Conservation (phyloP, 208 protist genomes). For the Leishmania major region DNA sequence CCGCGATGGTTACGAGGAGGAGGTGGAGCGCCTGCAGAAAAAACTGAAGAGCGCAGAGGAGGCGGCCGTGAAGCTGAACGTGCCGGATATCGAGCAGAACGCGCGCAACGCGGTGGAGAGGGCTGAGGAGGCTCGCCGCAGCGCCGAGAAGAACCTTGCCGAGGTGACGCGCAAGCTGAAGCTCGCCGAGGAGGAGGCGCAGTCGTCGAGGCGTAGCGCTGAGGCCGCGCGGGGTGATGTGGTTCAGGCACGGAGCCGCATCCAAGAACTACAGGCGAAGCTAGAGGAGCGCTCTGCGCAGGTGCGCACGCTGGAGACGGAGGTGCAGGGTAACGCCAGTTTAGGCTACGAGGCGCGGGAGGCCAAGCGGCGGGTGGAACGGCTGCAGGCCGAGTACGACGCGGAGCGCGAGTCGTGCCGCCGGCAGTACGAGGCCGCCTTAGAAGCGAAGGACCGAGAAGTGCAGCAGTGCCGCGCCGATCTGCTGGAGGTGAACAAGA, state of each 20-base stretch:
- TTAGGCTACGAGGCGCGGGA: conserved; percentile 47
- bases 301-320: conserved; percentile 38
- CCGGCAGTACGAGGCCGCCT: conserved; percentile 32
- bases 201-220: conserved; percentile 22
- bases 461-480: conserved; percentile 48
- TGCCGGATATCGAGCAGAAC: conserved; percentile 37
- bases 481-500: conserved; percentile 41
- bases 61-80: conserved; percentile 24
- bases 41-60: conserved; percentile 39
- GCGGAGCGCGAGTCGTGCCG: conserved; percentile 52
- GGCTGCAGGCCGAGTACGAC: conserved; percentile 41
- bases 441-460: conserved; percentile 57
- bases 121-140: conserved; percentile 45
- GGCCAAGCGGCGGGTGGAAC: conserved; percentile 40
- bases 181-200: conserved; percentile 42
- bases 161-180: conserved; percentile 39
- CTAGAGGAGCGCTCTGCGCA: conserved; percentile 39
- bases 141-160: conserved; percentile 38
- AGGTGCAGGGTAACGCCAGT: conserved; percentile 34
- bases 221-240: conserved; percentile 40
- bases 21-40: conserved; percentile 41
- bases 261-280: conserved; percentile 37
- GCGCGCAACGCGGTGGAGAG: conserved; percentile 36
- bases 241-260: conserved; percentile 19
- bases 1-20: conserved; percentile 48